Base-by-base conservation (phyloP, 768 basidiomycete genomes). In the Kwoniella sp. region DNA sequence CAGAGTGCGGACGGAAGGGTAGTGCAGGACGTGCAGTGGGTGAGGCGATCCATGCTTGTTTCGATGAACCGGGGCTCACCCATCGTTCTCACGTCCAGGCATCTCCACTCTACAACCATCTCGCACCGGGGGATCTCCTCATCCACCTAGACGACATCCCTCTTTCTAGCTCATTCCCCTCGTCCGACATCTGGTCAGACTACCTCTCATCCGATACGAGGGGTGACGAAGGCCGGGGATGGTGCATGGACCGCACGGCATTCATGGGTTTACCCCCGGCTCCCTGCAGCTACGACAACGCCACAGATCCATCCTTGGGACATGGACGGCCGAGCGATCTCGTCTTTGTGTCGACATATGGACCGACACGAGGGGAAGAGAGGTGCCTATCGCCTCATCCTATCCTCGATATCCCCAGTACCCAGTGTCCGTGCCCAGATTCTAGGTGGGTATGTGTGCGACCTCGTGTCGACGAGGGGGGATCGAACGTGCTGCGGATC, bases 101-200 rank as follows among this genome's bases (percentile, higher is more conserved):
- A 38, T 89, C 88, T 0, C 80, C 84, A 11, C 71, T 91, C 34
- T 69, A 74, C n/a, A 69, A 66, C 0, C 78, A 86, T 64, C 73
- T 90, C 14, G 75, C 76, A 1, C 60, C 77, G 10, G 85, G 85
- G 5, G 76, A 81, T 2, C 60, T 89, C 4, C 77, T 91, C 42
- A 83, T 81, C 3, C 73, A 77, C 38, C 62, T 90, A 19, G 86
- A 89, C 55, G 89, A 90, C 69, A 70, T 74, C 1, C 42, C 52
- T 12, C 27, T 27, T 5, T 15, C 34, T 9, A 10, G 14, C 23
- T 32, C 51, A 20, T 42, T 23, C 2, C 3, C 17, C 20, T 26
- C 41, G 10, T 5, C 12, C 3, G 60, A 42, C 56, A 63, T 41
- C 57, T 32, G 56, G 67, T 44, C 28, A 59, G 31, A 15, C 54